Base-by-base conservation (phyloP, 2,329 filamentous ascomycete species). In the Diaporthe citri region DNA sequence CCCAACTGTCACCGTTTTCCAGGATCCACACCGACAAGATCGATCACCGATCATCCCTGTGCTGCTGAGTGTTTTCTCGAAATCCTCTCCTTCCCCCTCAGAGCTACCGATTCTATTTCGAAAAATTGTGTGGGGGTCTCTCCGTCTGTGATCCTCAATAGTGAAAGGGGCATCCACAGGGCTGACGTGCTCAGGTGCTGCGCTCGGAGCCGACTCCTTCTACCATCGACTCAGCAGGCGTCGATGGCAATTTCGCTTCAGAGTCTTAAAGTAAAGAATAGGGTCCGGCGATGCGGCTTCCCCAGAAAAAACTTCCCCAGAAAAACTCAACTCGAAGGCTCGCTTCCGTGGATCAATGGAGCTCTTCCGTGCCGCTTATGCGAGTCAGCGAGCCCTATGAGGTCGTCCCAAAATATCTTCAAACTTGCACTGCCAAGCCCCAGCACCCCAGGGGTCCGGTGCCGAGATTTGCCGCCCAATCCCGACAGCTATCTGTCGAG, bases 231-330 rank as follows among this genome's bases (percentile, higher is more conserved):
- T 67, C 62, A 67, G 62, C 28, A 4, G 25, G 22, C 13, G 43
- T 67, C 62, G 62, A 67, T 67, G 43, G 62, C 31, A 67, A 67
- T 67, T 36, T 51, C 62, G 43, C 62, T 67, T 67, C 43, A 51
- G 6, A 34, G 3, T 67, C 52, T 51, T 52, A 25, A 67, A 31
- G 62, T 67, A 36, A 66, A 51, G 31, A 51, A 67, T 67, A 67
- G 62, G 62, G 62, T 51, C 20, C 22, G 20, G 43, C 43, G 43
- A 51, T 36, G 43, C 31, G 62, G 43, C 28, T 51, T 67, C 43
- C 62, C 62, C 62, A 51, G 43, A 51, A 67, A 51, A 67, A 67
- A n/a, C 28, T 51, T 67, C 43, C 62, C 62, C 62, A 51, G 43
- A 51, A 67, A 51, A 67, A 67, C 62, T 51, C 31, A 67, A 67